Evolutionary conservation across 108 stramenopile species (phyloP), one percentile per base, ranked within the genome.

Genomic region (Pseudonitzschia delicatissima): DNA sequence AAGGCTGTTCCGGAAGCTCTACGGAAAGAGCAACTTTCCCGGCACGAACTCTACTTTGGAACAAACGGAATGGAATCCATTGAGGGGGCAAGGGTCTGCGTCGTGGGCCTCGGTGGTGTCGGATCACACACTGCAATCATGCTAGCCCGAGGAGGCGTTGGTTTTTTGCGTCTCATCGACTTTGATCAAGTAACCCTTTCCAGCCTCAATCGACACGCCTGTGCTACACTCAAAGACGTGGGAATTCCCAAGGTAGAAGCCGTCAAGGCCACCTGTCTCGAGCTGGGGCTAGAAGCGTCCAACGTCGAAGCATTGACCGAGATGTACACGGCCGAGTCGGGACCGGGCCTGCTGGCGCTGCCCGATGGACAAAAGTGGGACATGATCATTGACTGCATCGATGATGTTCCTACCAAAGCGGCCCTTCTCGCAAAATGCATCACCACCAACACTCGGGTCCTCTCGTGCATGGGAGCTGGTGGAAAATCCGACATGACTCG

Each of bases 141-240:
- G 96, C 80, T 99, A 44, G 97, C 91, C 5, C 80, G 99, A 15
- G 77, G 88, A 18, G 99, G 99, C 11, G 93, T 98, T 2, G 67
- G 77, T 23, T 69, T 80, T 42, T 62, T 99, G 23, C 83, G 97
- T 23, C 72, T 99, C 47, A 91, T 99, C 48, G 99, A 99, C 77
- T 98, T 98, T 81, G 99, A 99, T 68, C 95, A 98, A 67, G 97
- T 99, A 18, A 96, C 98, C 8, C 74, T 98, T 31, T 96, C 94
- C 44, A 94, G 92, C 47, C 79, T 98, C 49, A 98, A 99, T 80
- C 91, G 99, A 34, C 99, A 99, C 74, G 99, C 99, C 7, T 93
- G 95, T 64, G 99, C 97, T 7, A 93, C 92, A 0, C 64, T 96
- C n/a, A 64, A 67, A 1, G 95, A 98, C 77, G 97, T 98, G 11